These are phyloP conservation scores for Maudiozyma barnettii DNA, from an alignment of 805 yeast species.

Conservation along the genomic window DNA sequence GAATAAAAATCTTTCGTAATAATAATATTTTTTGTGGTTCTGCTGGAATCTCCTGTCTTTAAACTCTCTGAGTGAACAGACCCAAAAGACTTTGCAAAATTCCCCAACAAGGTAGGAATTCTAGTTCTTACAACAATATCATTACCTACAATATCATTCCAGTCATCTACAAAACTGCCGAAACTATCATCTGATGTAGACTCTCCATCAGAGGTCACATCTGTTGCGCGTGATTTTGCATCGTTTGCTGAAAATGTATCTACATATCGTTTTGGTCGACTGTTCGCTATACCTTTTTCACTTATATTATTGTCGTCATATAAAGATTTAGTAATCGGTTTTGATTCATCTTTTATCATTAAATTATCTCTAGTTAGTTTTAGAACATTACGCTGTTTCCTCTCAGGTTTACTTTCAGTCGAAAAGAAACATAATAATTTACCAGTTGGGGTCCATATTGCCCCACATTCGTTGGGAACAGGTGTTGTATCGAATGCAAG, in stretches of 20 bases:
- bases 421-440: conserved; percentile 74
- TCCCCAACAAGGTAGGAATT: conserved; percentile 38
- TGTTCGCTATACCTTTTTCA: not conserved
- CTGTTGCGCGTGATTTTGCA: conserved; percentile 5
- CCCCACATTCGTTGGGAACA: conserved; percentile 89
- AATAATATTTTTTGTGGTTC: conserved; percentile 44
- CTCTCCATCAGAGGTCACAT: conserved; percentile 21
- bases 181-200: conserved; percentile 29
- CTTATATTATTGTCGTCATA: not conserved
- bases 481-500: conserved; percentile 68
- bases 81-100: conserved; percentile 21
- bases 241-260: conserved; percentile 19
- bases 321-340: not conserved
- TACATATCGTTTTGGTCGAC: conserved; percentile 27
- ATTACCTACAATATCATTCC: conserved; percentile 54
- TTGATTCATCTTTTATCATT: conserved; percentile 13
- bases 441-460: conserved; percentile 75
- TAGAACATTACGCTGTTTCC: conserved; percentile 29
- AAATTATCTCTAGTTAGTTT: conserved; percentile 19
- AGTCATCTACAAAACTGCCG: conserved; percentile 58
- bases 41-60: conserved; percentile 19
- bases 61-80: conserved; percentile 19
- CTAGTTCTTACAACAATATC: conserved; percentile 42
- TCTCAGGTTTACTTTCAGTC: conserved; percentile 37
- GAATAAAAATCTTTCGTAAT: conserved; percentile 55